These are phyloP conservation scores for Aspergillus sp. DNA, from an alignment of 2,329 filamentous ascomycete genomes.

Conservation along the genomic window DNA sequence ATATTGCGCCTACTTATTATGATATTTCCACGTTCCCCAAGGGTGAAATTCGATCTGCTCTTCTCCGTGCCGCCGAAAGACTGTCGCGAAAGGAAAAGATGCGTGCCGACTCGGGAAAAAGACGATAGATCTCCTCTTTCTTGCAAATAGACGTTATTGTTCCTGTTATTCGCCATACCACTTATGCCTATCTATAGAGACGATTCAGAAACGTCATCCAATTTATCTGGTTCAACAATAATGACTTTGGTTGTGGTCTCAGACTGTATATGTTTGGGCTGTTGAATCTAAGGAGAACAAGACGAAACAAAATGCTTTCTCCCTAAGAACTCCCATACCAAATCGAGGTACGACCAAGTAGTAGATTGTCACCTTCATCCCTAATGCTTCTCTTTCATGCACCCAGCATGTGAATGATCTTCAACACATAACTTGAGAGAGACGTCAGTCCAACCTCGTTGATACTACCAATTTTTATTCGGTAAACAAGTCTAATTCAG, in stretches of 20 bases:
- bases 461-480: not conserved
- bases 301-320: no score
- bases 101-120: constrained; percentile 35
- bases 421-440: no score
- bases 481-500: constrained; percentile 1
- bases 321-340: no score
- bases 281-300: no score
- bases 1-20: constrained; percentile 92
- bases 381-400: no score
- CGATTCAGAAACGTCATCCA: not conserved
- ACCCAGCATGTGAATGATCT: no score
- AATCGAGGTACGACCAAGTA: no score
- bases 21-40: constrained; percentile 78
- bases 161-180: not conserved
- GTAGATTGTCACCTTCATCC: no score
- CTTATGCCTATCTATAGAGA: not conserved
- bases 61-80: constrained; percentile 55
- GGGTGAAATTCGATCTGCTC: constrained; percentile 74
- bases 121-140: constrained; percentile 24
- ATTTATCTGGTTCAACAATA: no score
- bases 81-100: constrained; percentile 54
- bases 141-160: constrained; percentile 1
- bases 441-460: not conserved
- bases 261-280: no score
- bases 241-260: no score